These are phyloP conservation scores for Colletotrichum endophyticum DNA, from an alignment of 2,329 filamentous ascomycete species.

Conservation along the genomic window DNA sequence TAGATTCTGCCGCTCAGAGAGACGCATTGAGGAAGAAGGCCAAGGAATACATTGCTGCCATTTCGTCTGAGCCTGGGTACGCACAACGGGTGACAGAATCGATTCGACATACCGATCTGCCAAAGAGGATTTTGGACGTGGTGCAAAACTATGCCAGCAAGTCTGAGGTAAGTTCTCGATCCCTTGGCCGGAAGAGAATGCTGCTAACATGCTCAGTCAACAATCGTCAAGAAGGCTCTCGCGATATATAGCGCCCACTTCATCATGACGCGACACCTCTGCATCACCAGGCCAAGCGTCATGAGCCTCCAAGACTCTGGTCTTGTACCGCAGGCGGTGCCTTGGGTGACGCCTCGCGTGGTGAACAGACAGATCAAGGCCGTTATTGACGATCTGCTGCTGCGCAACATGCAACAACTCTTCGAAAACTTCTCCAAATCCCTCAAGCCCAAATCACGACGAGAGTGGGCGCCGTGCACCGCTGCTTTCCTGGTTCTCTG, in stretches of 20 bases:
- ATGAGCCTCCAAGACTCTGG: slow-evolving; percentile 36
- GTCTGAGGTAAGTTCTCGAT: slow-evolving; percentile 41
- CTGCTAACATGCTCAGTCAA: slow-evolving; percentile 32
- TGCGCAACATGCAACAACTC: slow-evolving; percentile 54
- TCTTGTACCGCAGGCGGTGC: slow-evolving; percentile 47
- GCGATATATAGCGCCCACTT: slow-evolving; percentile 63
- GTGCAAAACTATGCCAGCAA: slow-evolving; percentile 52
- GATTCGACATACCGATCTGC: slow-evolving; percentile 48
- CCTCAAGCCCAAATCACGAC: slow-evolving; percentile 58
- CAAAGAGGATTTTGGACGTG: slow-evolving; percentile 50
- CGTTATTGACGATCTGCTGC: slow-evolving; percentile 59
- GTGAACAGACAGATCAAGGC: slow-evolving; percentile 63
- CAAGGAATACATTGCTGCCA: slow-evolving; percentile 53
- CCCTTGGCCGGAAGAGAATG: not conserved
- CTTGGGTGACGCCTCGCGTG: slow-evolving; percentile 56
- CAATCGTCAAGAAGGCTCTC: slow-evolving; percentile 58
- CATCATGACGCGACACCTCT: slow-evolving; percentile 59
- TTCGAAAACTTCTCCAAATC: slow-evolving; percentile 58
- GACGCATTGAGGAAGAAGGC: slow-evolving; percentile 51
- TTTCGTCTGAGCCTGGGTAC: slow-evolving; percentile 52
- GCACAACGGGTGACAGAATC: slow-evolving; percentile 56
- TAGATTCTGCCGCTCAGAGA: slow-evolving; percentile 42
- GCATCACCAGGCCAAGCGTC: slow-evolving; percentile 51
- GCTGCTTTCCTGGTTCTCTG: slow-evolving; percentile 62
- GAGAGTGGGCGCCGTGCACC: slow-evolving; percentile 61